Conservation (phyloP, 257 asterid species). For the Petrea volubilis region DNA sequence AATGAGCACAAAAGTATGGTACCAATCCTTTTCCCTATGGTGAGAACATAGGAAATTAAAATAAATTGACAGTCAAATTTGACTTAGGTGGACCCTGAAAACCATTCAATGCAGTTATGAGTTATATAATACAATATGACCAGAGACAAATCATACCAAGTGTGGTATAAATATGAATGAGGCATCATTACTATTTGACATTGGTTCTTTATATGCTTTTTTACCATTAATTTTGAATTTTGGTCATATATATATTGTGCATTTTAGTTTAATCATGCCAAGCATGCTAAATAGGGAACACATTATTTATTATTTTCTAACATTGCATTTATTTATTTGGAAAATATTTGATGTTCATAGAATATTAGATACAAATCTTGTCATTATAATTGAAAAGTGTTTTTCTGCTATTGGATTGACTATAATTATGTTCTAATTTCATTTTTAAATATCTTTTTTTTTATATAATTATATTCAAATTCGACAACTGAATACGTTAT, state of each 20-base stretch:
- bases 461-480: too few species aligned
- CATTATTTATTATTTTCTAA: not conserved
- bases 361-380: too few species aligned
- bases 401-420: too few species aligned
- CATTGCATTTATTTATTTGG: too few species aligned
- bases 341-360: too few species aligned
- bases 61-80: slow-evolving; percentile 15
- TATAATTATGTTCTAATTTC: too few species aligned
- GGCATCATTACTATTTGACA: slow-evolving; percentile 31
- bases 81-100: slow-evolving; percentile 37
- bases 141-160: slow-evolving; percentile 17
- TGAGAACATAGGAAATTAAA: not conserved
- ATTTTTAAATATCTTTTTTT: too few species aligned
- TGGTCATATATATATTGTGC: not conserved
- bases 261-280: not conserved
- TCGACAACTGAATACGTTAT: too few species aligned
- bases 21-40: not conserved
- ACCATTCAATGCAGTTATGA: slow-evolving; percentile 9
- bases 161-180: slow-evolving; percentile 24
- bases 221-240: not conserved
- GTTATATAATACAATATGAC: slow-evolving; percentile 25
- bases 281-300: not conserved
- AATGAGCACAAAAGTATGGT: not conserved
- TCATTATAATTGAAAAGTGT: too few species aligned
- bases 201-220: not conserved